Base-by-base conservation (phyloP, 805 yeast species). In the Barnettozyma vustinii region DNA sequence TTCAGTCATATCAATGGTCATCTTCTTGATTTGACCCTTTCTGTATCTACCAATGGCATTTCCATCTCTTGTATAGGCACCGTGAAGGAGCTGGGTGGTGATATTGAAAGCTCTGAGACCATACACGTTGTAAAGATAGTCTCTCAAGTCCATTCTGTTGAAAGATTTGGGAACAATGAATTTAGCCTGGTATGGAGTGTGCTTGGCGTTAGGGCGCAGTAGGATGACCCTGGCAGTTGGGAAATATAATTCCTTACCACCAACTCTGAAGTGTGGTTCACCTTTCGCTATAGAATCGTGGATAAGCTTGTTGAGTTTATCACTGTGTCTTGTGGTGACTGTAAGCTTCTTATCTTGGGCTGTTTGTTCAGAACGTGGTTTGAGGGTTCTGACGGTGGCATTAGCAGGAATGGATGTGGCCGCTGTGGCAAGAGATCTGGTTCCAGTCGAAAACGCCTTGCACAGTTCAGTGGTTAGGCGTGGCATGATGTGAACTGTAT, bases 121-220 rank as follows among this genome's bases (percentile, higher is more conserved):
- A 62, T 94, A 94, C 5, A 94, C 73, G 59, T 91, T 82, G 79
- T 83, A 94, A 54, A 94, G 74, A 63, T 94, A 94, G 70, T 94
- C 99, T 66, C 99, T 80, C 53, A 94, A 75, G 66, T 92, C 98
- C 71, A 94, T 74, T 66, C 91, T 92, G 73, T 94, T 94, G 76
- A 94, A 91, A 48, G 87, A 80, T 62, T 86, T 81, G 15, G 99
- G 99, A 18, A 95, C 99, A 55, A 87, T 80, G 68, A 94, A 94
- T 66, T 89, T 90, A 44, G 98, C 98, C 68, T 90, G 97, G 70
- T 87, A 91, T 43, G 99, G 99, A 0, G 97, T 87, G 68, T 88
- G 96, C 62, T 87, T 87, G n/a, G 98, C 97, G 61, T 87, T 87
- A 40, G 97, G 96, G 63, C 96, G 79, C 53, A 94, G 70, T 30